phyloP scores from a whole-genome alignment of 306 rosid species.

The Fragaria vesca region DNA sequence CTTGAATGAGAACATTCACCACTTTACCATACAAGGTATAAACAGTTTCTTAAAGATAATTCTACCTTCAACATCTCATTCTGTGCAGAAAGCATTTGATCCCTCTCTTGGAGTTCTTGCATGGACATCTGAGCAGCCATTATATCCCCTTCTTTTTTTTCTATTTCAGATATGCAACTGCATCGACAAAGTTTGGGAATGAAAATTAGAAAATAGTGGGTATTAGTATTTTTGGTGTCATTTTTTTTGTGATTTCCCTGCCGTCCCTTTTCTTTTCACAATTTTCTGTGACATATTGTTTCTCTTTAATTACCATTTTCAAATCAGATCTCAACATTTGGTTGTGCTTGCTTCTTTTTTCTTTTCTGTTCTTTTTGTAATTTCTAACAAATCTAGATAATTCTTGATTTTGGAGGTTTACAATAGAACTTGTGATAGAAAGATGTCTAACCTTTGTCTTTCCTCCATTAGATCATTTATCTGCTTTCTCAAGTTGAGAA shows the following conservation, averaged over 20 bases:
- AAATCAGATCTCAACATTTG: not conserved
- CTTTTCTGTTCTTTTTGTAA: not conserved
- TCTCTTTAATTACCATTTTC: not conserved
- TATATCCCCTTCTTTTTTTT: conserved; percentile 56
- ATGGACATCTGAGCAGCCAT: conserved; percentile 52
- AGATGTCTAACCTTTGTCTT: conserved; percentile 63
- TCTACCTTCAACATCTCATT: conserved; percentile 84
- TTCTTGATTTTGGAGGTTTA: not conserved
- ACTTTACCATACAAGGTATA: not conserved
- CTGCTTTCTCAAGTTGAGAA: conserved; percentile 50
- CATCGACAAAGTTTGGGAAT: conserved; percentile 26
- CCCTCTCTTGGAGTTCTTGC: conserved; percentile 72
- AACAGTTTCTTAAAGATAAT: not conserved
- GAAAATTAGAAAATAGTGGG: not conserved
- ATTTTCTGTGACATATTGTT: not conserved
- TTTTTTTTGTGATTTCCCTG: not conserved
- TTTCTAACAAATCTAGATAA: not conserved
- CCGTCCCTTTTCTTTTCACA: not conserved
- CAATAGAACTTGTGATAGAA: not conserved
- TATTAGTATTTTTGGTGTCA: not conserved
- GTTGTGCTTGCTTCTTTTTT: not conserved
- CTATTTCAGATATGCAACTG: conserved; percentile 61
- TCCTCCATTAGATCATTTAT: conserved; percentile 63
- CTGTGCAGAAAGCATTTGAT: conserved; percentile 81
- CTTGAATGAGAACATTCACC: not conserved